Evolutionary conservation across 257 asterid genomes (phyloP).

Genomic region (Lavandula angustifolia): DNA sequence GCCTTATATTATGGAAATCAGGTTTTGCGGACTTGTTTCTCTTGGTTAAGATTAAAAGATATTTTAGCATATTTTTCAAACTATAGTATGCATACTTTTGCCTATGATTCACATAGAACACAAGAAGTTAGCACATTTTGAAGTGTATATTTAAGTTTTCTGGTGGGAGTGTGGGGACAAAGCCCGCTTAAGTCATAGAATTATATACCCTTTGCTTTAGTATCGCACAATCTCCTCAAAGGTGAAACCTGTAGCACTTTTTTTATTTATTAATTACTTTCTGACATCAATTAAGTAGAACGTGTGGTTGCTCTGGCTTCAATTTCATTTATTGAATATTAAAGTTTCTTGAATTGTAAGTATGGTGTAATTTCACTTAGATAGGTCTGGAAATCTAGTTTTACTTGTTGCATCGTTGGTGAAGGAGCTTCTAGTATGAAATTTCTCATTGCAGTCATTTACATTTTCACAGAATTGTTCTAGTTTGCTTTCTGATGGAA

Average conservation of each 20-base stretch:
- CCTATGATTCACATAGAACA: not conserved
- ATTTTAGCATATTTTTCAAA: not conserved
- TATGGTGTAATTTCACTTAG: not conserved
- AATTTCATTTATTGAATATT: not conserved
- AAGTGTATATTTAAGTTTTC: not conserved
- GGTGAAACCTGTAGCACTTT: not conserved
- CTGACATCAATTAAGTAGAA: constrained; percentile 8
- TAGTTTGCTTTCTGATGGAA: not conserved
- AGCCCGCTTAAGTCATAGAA: not conserved
- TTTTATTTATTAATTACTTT: not conserved
- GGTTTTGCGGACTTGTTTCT: constrained; percentile 25
- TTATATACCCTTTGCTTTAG: not conserved
- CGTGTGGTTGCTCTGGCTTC: not conserved
- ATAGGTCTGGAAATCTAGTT: not conserved
- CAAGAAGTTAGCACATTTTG: not conserved
- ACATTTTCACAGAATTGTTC: not conserved
- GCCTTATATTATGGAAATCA: constrained; percentile 22
- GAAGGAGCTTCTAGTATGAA: not conserved
- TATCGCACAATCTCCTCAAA: not conserved
- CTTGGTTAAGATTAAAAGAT: constrained; percentile 15
- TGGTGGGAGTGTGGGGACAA: constrained; percentile 7
- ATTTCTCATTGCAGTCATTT: not conserved
- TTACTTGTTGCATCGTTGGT: not conserved
- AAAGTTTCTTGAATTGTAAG: not conserved
- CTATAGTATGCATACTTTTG: not conserved